Base-by-base conservation (phyloP, 768 basidiomycete genomes). In the Suillus placidus region DNA sequence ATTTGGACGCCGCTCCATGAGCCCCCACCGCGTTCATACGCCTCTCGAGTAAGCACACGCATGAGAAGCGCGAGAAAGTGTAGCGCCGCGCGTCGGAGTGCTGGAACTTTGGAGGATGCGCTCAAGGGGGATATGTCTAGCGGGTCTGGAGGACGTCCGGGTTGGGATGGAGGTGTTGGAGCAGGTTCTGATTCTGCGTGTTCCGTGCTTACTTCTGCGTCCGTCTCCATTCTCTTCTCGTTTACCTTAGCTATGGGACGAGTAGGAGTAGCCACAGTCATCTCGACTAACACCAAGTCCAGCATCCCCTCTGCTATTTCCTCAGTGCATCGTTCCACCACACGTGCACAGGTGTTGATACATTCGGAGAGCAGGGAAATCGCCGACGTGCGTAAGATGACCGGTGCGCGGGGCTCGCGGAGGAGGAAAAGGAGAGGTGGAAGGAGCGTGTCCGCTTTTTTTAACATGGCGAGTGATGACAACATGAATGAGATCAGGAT, bases 81-180 rank as follows among this genome's bases (percentile, higher is more conserved):
- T n/a, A 97, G 73, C 0, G 93, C 94, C 1, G 93, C 89, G 49
- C 97, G 90, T 38, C 96, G 86, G 4, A 98, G 80, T 1, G 93
- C 84, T 1, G 96, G 93, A 57, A 92, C 83, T 73, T 88, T 93
- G 0, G 90, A 67, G 69, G 89, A 60, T 4, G 78, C 78, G 18
- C 26, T 60, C 58, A 42, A 1, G 30, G 58, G 58, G 10, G 58
- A 60, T 20, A 42, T 60, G 30, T 60, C 58, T 32, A 60, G 58
- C 23, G 40, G 16, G 58, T 60, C 58, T 32, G 12, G 26, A 32
- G 30, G 30, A 18, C 58, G 26, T 42, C 42, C 40, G 18, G 58
- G 18, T 42, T 60, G 58, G 57, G 8, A 23, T 12, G 3, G 35
- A 14, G 37, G 38, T 8, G 73, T 57, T 0, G 85, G 81, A 0